These are phyloP conservation scores for Scedosporium dehoogii DNA, from an alignment of 2,329 filamentous ascomycete genomes.

Conservation along the genomic window DNA sequence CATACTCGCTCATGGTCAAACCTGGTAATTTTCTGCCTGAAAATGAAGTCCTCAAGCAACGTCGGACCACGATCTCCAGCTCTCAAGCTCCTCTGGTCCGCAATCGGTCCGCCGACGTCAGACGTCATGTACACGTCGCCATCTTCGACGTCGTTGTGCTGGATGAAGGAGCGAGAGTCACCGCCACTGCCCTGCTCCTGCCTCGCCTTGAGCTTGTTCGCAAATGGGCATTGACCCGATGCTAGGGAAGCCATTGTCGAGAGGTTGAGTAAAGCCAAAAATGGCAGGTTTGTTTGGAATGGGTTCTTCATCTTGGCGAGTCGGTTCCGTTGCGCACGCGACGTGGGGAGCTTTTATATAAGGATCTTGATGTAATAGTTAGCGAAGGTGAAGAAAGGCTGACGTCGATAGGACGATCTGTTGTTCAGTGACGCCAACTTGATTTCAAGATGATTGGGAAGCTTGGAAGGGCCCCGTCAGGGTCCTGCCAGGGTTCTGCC, in stretches of 20 bases:
- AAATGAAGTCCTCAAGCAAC: slow-evolving; percentile 62
- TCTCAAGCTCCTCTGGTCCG: slow-evolving; percentile 55
- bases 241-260: slow-evolving; percentile 15
- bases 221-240: slow-evolving; percentile 23
- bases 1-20: slow-evolving; percentile 62
- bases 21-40: slow-evolving; percentile 60
- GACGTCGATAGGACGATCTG: no score
- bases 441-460: no score
- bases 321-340: neutral
- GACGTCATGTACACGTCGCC: slow-evolving; percentile 48
- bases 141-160: slow-evolving; percentile 39
- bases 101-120: slow-evolving; percentile 58
- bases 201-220: slow-evolving; percentile 18
- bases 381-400: no score
- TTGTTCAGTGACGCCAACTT: no score
- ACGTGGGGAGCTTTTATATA: neutral
- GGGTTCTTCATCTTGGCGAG: neutral
- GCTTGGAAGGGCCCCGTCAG: no score
- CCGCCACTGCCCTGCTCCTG: slow-evolving; percentile 11
- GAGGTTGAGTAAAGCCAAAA: neutral
- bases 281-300: neutral
- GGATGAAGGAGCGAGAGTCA: slow-evolving; percentile 20
- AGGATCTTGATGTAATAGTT: neutral
- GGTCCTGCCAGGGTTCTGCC: no score
- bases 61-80: slow-evolving; percentile 59